Conservation (phyloP, 75 land plant genomes). For the Ceratopteris richardii region DNA sequence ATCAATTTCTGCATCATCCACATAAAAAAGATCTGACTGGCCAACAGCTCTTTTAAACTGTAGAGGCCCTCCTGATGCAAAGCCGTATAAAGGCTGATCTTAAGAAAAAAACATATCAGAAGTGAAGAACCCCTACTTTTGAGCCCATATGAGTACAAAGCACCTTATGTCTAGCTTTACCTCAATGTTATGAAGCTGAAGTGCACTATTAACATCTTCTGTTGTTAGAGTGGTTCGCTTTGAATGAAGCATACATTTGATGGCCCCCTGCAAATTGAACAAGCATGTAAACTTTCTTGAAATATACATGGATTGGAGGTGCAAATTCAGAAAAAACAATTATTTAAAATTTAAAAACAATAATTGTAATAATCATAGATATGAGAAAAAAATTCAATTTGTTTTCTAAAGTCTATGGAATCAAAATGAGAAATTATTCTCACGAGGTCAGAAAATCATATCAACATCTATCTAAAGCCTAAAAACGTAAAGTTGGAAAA, state of each 20-base stretch:
- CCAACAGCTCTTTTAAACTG: slow-evolving; percentile 79
- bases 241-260: slow-evolving; percentile 97
- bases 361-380: no score
- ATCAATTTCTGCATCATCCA: slow-evolving; percentile 89
- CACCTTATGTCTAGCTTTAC: slow-evolving; percentile 15
- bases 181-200: slow-evolving; percentile 78
- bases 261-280: slow-evolving; percentile 54
- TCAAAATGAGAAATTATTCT: no score
- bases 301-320: no score
- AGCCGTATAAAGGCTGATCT: slow-evolving; percentile 85
- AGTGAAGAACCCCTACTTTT: not conserved
- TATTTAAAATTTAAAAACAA: no score
- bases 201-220: slow-evolving; percentile 85
- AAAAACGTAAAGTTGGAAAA: no score
- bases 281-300: no score
- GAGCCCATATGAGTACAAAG: no score
- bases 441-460: no score
- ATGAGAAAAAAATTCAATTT: no score
- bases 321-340: no score
- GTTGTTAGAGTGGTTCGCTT: slow-evolving; percentile 64
- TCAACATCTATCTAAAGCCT: no score
- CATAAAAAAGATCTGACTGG: slow-evolving; percentile 83
- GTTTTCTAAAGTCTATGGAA: no score
- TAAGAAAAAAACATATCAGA: not conserved
- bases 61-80: slow-evolving; percentile 89